Evolutionary conservation across 495 filamentous ascomycete species (phyloP), one percentile per base, ranked within the genome.

Genomic region (Lepidopterella palustris): DNA sequence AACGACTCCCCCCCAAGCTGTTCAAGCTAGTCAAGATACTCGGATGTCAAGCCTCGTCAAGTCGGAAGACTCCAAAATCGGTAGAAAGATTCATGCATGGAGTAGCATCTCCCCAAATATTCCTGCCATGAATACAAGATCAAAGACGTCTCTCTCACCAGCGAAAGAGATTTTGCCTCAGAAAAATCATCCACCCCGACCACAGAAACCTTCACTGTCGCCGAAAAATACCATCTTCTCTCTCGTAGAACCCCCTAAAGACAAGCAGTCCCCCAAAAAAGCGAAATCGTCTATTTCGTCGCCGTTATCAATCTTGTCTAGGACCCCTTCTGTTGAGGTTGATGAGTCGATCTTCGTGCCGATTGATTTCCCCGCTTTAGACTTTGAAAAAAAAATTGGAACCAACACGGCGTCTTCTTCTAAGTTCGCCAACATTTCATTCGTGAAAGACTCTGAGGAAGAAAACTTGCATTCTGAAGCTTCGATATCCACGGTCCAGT

Each of bases 71-170:
- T 13, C 35, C 2, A 13, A 15, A 15, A 42, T 15, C 13, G 13
- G 35, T 15, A 11, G 13, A 2, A 42, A 15, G 35, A 42, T 18
- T 15, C 35, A 11, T 2, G 3, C 9, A 42, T 11, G 18, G 35
- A 42, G 18, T 2, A 42, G 35, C 2, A 11, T 42, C 18, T 42
- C 35, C 18, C 35, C 35, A 15, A 42, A 11, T 42, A 42, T 42
- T 10, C 63, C 63, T 11, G 59, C 63, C 2, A 62, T 60, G 45
- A 66, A 66, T 25, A 66, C 63, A n/a, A 45, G 63, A 21, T 66
- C 63, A 15, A 66, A 66, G 42, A 66, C 59, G 3, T 59, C 57
- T 25, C 5, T 45, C 3, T 62, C 63, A 23, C 55, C 63, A 13
- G 45, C 49, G 1, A 66, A 62, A 47, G 39, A 49, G 6, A 54